Evolutionary conservation across 768 basidiomycete species (phyloP), one percentile per base, ranked within the genome.

Genomic region (Auricularia auricula-judae): DNA sequence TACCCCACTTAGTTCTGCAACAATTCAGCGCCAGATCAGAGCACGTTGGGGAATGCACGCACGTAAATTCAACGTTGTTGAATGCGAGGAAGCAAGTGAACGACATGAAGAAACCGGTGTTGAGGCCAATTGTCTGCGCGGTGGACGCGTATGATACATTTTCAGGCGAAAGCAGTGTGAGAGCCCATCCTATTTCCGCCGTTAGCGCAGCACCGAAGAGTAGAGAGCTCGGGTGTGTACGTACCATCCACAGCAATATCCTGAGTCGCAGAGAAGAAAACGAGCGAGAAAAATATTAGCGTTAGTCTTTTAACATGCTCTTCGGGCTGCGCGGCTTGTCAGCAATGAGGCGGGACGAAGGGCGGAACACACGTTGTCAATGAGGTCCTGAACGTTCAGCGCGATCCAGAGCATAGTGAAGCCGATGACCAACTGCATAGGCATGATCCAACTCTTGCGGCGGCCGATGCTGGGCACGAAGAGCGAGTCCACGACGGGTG

Each of bases 361-460:
- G 62, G 33, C 71, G 77, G 68, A 70, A 68, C 82, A 63, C 62
- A 95, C 94, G 70, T 89, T 83, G 65, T 89, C 84, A 74, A 97
- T 82, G 67, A 95, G 77, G 68, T 82, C 82, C 70, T 93, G 82
- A 5, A 88, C 86, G 68, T 88, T 85, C 63, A 83, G 72, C 4
- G 90, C 89, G 66, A 92, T 86, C 70, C 85, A 86, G 43, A 91
- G 70, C 89, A 92, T 91, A 65, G 93, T 77, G 51, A 83, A 79
- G 51, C 93, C 97, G 61, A 98, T 89, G 67, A 93, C 85, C 36
- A 87, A 73, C 74, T 99, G 97, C 82, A 99, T 97, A 54, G 97
- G 97, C 67, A 98, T 88, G 69, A 99, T 98, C 97, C 97, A 99
- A 66, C 92, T 94, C 75, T 98, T 99, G 67, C 97, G 82, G 61